Evolutionary conservation across 2,329 filamentous ascomycete species (phyloP).

Genomic region (Fusarium begoniae): DNA sequence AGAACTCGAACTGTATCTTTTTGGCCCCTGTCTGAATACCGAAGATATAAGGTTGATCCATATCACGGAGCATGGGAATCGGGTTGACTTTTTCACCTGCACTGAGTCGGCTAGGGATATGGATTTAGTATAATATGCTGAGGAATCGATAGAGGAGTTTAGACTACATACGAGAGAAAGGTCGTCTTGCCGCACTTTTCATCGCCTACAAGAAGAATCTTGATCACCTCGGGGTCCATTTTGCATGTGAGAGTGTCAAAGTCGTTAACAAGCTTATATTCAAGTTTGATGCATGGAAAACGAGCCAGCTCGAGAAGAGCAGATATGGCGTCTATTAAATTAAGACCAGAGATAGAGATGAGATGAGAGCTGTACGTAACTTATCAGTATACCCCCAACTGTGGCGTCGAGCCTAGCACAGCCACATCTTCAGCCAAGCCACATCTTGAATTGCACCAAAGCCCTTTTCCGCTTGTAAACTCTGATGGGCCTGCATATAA

Average conservation of each 20-base stretch:
- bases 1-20: constrained; percentile 66
- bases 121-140: constrained; percentile 11
- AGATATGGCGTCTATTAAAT: constrained; percentile 16
- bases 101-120: constrained; percentile 60
- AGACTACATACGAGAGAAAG: constrained; percentile 65
- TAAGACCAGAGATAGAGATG: constrained; percentile 29
- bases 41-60: constrained; percentile 69
- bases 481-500: constrained; percentile 39
- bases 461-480: constrained; percentile 37
- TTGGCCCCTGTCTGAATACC: constrained; percentile 55
- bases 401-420: constrained; percentile 16
- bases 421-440: constrained; percentile 30
- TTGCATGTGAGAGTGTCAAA: background rate
- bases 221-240: constrained; percentile 61
- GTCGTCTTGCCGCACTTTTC: constrained; percentile 68
- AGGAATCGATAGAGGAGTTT: constrained; percentile 12
- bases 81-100: constrained; percentile 52
- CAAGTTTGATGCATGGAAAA: background rate
- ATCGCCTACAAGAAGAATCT: constrained; percentile 68
- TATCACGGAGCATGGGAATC: constrained; percentile 63
- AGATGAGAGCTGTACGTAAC: constrained; percentile 40
- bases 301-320: background rate
- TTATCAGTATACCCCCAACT: constrained; percentile 31
- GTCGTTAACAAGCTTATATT: background rate
- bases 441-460: constrained; percentile 31